These are phyloP conservation scores for Botryobasidium botryosum DNA, from an alignment of 768 basidiomycete genomes.

Conservation along the genomic window DNA sequence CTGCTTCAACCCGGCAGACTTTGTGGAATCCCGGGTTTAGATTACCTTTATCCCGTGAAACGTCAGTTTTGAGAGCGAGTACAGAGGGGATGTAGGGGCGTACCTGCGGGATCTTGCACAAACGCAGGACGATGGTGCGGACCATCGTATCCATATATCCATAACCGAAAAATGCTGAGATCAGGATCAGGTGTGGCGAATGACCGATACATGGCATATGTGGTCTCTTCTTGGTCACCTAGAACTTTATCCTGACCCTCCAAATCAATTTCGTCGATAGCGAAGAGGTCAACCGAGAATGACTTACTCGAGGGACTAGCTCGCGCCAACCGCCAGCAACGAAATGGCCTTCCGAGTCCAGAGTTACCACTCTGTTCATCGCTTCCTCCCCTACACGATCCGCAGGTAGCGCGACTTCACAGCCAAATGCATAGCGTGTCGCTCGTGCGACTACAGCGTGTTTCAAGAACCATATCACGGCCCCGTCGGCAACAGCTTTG, in stretches of 20 bases:
- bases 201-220: not conserved
- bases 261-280: not conserved
- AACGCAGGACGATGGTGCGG: no score
- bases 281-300: not conserved
- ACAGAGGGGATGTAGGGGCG: no score
- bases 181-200: not conserved
- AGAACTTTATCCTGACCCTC: no score
- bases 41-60: not conserved
- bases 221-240: not conserved
- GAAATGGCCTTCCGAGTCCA: not conserved
- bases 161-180: no score
- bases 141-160: no score
- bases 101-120: no score
- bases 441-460: conserved; percentile 70
- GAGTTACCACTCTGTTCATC: not conserved
- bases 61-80: no score
- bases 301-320: not conserved
- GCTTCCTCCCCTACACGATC: not conserved
- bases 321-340: not conserved
- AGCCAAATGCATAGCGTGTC: conserved; percentile 65
- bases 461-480: conserved; percentile 71
- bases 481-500: conserved; percentile 73
- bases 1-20: not conserved
- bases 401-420: no score
- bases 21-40: not conserved